phyloP scores from a whole-genome alignment of 176 grass and related monocot genomes.

The Pharus latifolius region DNA sequence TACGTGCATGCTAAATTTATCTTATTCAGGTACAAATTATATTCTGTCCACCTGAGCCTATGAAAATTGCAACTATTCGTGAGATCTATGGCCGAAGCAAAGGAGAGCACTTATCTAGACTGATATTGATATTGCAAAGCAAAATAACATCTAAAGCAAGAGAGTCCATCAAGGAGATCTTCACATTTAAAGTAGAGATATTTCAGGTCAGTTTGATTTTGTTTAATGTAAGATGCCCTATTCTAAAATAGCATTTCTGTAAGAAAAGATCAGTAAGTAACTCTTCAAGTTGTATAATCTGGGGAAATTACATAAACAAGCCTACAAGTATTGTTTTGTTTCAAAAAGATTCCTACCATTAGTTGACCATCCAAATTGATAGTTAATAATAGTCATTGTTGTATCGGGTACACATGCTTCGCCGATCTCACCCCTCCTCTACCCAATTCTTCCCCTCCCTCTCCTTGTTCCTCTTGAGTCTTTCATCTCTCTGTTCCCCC shows the following conservation, averaged over 20 bases:
- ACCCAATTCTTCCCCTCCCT: too few relatives aligned
- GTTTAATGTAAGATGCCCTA: neutral
- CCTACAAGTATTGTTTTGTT: too few relatives aligned
- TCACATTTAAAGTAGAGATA: slow-evolving; percentile 56
- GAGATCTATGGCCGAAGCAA: slow-evolving; percentile 23
- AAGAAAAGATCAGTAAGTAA: neutral
- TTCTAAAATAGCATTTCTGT: neutral
- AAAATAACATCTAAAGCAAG: slow-evolving; percentile 53
- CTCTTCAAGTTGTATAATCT: too few relatives aligned
- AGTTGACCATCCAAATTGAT: too few relatives aligned
- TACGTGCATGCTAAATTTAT: neutral
- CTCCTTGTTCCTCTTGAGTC: too few relatives aligned
- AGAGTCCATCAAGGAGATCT: slow-evolving; percentile 62
- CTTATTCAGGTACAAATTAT: slow-evolving; percentile 55
- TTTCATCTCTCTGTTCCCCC: too few relatives aligned
- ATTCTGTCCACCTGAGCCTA: slow-evolving; percentile 46
- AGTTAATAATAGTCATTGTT: too few relatives aligned
- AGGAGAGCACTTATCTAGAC: slow-evolving; percentile 41
- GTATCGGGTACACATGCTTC: too few relatives aligned
- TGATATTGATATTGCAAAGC: slow-evolving; percentile 58
- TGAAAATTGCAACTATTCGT: slow-evolving; percentile 51
- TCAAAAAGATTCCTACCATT: too few relatives aligned
- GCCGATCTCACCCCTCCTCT: too few relatives aligned
- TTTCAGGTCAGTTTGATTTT: slow-evolving; percentile 48
- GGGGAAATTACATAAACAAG: too few relatives aligned